Evolutionary conservation across 495 filamentous ascomycete species (phyloP), one percentile per base, ranked within the genome.

Genomic region (Geoglossum glabrum): DNA sequence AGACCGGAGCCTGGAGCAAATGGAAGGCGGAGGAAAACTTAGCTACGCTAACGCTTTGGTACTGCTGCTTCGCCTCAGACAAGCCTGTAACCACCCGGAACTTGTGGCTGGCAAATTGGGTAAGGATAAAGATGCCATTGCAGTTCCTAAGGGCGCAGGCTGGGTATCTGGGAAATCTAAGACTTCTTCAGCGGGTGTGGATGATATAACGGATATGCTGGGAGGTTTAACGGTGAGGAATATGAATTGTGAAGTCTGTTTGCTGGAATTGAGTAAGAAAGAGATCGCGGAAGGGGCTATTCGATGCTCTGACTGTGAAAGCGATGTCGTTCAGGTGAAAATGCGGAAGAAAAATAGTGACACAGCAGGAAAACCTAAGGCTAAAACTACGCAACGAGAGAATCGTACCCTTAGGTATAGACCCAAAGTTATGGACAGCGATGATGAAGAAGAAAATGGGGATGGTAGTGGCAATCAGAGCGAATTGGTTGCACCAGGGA

Each of bases 41-140:
- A 85, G 84, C 65, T 90, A 90, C 69, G 83, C 85, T 23, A 82
- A 81, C 60, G 92, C 92, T 21, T 80, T 98, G 63, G 86, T 94
- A 13, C 69, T 98, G 60, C 76, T 98, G 15, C 71, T 98, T 59
- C 83, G 92, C 50, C 73, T 98, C 58, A 78, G 90, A 55, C 90
- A 97, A 68, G 83, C 87, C 36, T 98, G 92, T 70, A 95, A 98
- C 65, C 92, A 98, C 68, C 86, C 88, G 0, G 79, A 87, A 55
- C 72, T 98, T 56, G 80, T 95, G 55, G 87, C 84, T 59, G 81
- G 81, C 52, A 90, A 87, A 63, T 73, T 95, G 50, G 83, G 81
- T 27, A 87, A 86, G 61, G 90, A 98, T 64, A 85, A 83, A 60
- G 92, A 97, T 61, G 84, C 89, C 17, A 70, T 93, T 38, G 70